Conservation (phyloP, 1,139 yeast genomes). For the Yamadazyma songkhlaensis region DNA sequence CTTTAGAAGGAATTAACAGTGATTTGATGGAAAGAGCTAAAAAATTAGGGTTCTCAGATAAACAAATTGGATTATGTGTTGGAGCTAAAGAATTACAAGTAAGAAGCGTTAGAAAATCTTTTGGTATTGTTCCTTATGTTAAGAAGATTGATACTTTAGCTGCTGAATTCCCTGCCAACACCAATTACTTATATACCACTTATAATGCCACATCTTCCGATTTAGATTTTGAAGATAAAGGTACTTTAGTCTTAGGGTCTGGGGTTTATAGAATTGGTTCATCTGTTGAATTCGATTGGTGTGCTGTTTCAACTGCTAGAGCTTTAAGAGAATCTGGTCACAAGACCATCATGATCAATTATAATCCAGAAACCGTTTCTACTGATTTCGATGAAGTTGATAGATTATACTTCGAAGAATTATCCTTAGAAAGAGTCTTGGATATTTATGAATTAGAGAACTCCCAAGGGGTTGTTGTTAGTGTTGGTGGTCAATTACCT, state of each 20-base stretch:
- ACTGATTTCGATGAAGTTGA: slow-evolving; percentile 99
- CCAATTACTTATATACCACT: slow-evolving; percentile 94
- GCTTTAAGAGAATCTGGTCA: slow-evolving; percentile 85
- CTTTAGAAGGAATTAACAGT: slow-evolving; percentile 56
- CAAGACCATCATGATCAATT: slow-evolving; percentile 93
- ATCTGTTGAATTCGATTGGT: slow-evolving; percentile 98
- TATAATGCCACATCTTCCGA: slow-evolving; percentile 90
- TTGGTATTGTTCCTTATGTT: slow-evolving; percentile 86
- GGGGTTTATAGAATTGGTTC: slow-evolving; percentile 99
- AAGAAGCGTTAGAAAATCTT: slow-evolving; percentile 72
- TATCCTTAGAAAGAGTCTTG: slow-evolving; percentile 92
- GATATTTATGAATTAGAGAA: slow-evolving; percentile 93
- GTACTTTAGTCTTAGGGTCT: slow-evolving; percentile 93
- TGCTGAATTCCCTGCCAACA: slow-evolving; percentile 97
- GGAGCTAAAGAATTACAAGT: slow-evolving; percentile 72
- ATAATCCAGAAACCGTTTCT: slow-evolving; percentile 97
- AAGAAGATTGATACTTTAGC: slow-evolving; percentile 97
- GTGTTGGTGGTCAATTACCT: slow-evolving; percentile 97
- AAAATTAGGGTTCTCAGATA: slow-evolving; percentile 92
- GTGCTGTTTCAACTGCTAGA: slow-evolving; percentile 96
- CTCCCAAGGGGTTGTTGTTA: slow-evolving; percentile 87
- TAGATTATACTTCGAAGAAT: slow-evolving; percentile 92
- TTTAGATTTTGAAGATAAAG: slow-evolving; percentile 81
- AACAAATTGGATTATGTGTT: slow-evolving; percentile 80
- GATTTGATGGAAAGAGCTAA: slow-evolving; percentile 78